Conservation (phyloP, 805 yeast species). For the Wickerhamiella galacta region DNA sequence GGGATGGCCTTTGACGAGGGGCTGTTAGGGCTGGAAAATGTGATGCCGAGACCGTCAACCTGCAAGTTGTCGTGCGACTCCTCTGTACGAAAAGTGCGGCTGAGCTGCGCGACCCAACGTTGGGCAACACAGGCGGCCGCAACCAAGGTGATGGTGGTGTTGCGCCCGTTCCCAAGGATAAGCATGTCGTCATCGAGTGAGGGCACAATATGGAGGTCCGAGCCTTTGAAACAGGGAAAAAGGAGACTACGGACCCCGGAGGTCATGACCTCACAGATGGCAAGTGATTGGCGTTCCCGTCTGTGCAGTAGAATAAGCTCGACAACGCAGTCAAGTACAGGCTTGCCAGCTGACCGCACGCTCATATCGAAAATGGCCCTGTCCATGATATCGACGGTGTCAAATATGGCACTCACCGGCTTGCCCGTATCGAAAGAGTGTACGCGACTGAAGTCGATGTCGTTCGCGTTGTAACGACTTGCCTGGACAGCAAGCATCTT, state of each 20-base stretch:
- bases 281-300: conserved; percentile 4
- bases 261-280: conserved; percentile 5
- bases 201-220: no score
- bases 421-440: conserved; percentile 5
- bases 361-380: conserved; percentile 6
- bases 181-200: no score
- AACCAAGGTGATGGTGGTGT: no score
- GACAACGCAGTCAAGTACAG: neutral
- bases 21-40: neutral
- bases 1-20: neutral
- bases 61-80: no score
- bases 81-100: no score
- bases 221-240: conserved; percentile 8
- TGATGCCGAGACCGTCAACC: no score
- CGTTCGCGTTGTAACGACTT: conserved; percentile 3
- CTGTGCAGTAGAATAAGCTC: conserved; percentile 5
- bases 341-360: conserved; percentile 1
- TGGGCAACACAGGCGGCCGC: no score
- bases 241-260: conserved; percentile 5
- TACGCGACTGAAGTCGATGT: conserved; percentile 7
- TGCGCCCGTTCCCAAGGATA: no score
- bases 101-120: no score
- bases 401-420: conserved; percentile 8
- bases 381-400: conserved; percentile 6
- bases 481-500: conserved; percentile 5